Conservation (phyloP, 768 basidiomycete genomes). For the Suillus luteus region DNA sequence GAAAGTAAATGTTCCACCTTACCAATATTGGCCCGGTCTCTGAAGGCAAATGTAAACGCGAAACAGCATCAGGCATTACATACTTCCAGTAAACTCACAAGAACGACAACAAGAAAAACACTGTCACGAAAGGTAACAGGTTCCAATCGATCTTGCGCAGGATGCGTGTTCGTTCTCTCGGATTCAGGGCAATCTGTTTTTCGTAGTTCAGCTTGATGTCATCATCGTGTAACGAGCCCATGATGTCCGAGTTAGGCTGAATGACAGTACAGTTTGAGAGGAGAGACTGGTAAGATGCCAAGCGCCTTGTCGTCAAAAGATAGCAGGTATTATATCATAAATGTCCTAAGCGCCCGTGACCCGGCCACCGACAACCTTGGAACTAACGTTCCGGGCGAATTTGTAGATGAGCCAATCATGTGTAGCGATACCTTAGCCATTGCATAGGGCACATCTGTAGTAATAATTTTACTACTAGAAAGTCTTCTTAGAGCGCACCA, state of each 20-base stretch:
- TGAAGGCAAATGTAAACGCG: conserved; percentile 13
- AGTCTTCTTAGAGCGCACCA: background rate
- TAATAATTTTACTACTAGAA: background rate
- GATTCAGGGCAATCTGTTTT: conserved; percentile 8
- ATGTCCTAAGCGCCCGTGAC: background rate
- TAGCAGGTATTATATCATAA: background rate
- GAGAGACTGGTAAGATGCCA: background rate
- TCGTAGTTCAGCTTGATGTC: background rate
- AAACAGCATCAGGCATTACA: background rate
- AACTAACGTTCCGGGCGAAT: background rate
- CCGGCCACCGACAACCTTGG: background rate
- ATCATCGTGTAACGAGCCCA: background rate
- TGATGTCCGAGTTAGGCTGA: background rate
- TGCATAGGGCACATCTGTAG: background rate
- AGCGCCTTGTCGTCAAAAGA: background rate
- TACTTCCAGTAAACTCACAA: conserved; percentile 34
- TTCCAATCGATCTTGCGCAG: conserved; percentile 47
- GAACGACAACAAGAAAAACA: conserved; percentile 48
- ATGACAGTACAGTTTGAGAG: background rate
- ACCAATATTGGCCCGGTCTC: conserved; percentile 49
- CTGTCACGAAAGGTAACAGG: conserved; percentile 44
- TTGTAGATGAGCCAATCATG: background rate
- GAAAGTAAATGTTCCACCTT: conserved; percentile 18
- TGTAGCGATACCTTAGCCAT: background rate
- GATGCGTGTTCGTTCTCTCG: conserved; percentile 28